These are phyloP conservation scores for Penicillium expansum DNA, from an alignment of 2,329 filamentous ascomycete genomes.

Conservation along the genomic window DNA sequence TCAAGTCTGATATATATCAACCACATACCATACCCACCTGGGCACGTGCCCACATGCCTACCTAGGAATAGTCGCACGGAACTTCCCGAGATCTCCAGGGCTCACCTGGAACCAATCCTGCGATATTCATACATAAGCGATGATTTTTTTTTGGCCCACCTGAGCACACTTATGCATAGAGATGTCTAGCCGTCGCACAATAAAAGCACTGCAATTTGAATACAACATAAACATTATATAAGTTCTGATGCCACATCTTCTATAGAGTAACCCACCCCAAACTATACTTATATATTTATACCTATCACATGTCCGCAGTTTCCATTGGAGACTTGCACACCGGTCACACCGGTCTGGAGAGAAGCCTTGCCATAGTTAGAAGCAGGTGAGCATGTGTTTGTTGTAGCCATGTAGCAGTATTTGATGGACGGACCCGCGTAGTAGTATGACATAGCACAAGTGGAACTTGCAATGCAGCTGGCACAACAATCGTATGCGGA, in stretches of 20 bases:
- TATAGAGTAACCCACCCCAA: not conserved
- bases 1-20: not conserved
- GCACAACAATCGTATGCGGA: slow-evolving; percentile 2
- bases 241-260: not conserved
- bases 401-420: not conserved
- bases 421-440: not conserved
- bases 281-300: not conserved
- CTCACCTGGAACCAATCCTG: not conserved
- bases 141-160: not conserved
- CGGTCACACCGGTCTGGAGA: not conserved
- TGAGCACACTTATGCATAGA: not conserved
- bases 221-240: not conserved
- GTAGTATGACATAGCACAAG: not conserved
- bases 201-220: not conserved
- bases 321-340: not conserved
- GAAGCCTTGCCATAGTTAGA: not conserved
- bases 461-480: not conserved
- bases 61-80: not conserved
- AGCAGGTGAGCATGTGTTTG: not conserved
- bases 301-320: not conserved
- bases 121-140: not conserved
- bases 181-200: not conserved
- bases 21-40: not conserved
- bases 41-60: not conserved
- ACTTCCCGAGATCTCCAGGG: not conserved